A percentile compares a stretch with the other conserved stretches of the same genome.
Evolutionary conservation across 192 early-diverging fungal genomes (phyloP).

Genomic region (Phycomyces nitens): DNA sequence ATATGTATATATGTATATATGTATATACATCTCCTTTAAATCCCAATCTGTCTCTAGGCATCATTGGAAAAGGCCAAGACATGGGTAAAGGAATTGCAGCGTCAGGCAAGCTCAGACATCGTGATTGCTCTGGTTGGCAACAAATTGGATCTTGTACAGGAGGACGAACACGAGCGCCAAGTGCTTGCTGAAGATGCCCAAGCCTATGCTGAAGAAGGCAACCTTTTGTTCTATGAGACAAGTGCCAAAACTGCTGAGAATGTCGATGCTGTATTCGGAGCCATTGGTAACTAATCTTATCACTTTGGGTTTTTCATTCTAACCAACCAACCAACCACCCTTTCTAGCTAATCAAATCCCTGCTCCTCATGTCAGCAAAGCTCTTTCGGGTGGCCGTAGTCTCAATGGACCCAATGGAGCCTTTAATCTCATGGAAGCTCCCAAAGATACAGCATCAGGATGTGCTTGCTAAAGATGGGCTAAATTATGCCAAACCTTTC

Average conservation of each 20-base stretch:
- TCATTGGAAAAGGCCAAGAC: constrained; percentile 95
- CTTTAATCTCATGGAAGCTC: too few relatives aligned
- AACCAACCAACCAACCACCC: too few relatives aligned
- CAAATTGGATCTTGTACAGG: constrained; percentile 80
- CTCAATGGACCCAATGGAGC: too few relatives aligned
- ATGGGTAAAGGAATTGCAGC: constrained; percentile 98
- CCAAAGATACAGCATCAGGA: too few relatives aligned
- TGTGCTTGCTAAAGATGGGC: too few relatives aligned
- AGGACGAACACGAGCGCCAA: constrained; percentile 23
- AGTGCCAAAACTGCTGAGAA: constrained; percentile 87
- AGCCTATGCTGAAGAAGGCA: constrained; percentile 59
- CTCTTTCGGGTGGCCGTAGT: too few relatives aligned
- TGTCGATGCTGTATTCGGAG: constrained; percentile 89
- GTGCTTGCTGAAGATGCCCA: constrained; percentile 49
- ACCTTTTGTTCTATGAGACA: constrained; percentile 89
- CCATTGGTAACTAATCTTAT: constrained; percentile 56
- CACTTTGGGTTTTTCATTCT: too few relatives aligned
- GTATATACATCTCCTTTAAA: neutral
- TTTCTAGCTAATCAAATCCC: too few relatives aligned
- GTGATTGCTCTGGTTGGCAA: constrained; percentile 98
- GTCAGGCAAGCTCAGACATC: constrained; percentile 96
- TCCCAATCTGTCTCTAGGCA: constrained; percentile 36
- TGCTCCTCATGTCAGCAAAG: too few relatives aligned
- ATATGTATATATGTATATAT: neutral
- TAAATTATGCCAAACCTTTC: too few relatives aligned